Evolutionary conservation across 768 basidiomycete species (phyloP), one percentile per base, ranked within the genome.

Genomic region (Calocera cornea): DNA sequence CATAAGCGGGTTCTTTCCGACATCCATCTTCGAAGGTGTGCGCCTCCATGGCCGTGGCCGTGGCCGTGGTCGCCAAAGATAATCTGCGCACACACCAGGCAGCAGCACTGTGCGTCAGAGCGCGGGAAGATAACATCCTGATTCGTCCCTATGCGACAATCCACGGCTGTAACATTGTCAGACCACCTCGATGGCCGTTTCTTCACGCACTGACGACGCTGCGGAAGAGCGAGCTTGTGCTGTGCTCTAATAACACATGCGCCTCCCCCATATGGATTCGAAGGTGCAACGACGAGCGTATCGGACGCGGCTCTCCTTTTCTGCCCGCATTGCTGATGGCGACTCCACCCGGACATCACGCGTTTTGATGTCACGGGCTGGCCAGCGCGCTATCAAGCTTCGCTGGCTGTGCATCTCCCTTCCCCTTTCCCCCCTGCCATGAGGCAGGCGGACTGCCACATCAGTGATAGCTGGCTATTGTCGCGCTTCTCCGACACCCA

Each of bases 361-460:
- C 54, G 54, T 60, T 60, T 60, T 27, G 31, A 29, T 27, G 24
- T 60, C 54, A 60, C 27, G 31, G 54, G 31, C 54, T 27, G 31
- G 54, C 54, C 54, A 60, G 54, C 54, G 54, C 8, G 54, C 27
- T 16, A 60, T 60, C 54, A 60, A 60, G 54, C 54, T 60, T 60
- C 27, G 54, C 44, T 24, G 44, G 44, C 44, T 47, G 44, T 47
- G 44, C 44, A 47, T 47, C 44, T 47, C 19, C 19, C 19, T 47
- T 5, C 54, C 54, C 54, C 27, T 29, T 60, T 60, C 2, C 27
- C 54, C 54, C 54, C 54, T 60, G 14, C 27, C 54, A 60, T 31
- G 54, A 60, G 31, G 54, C 54, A 8, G 31, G 16, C 24, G 54
- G 22, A 60, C 27, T 19, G 54, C 54, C 54, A 60, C 54, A 60